Evolutionary conservation across 129 eudicot species (phyloP), one percentile per base, ranked within the genome.

Genomic region (Flaveria robusta): DNA sequence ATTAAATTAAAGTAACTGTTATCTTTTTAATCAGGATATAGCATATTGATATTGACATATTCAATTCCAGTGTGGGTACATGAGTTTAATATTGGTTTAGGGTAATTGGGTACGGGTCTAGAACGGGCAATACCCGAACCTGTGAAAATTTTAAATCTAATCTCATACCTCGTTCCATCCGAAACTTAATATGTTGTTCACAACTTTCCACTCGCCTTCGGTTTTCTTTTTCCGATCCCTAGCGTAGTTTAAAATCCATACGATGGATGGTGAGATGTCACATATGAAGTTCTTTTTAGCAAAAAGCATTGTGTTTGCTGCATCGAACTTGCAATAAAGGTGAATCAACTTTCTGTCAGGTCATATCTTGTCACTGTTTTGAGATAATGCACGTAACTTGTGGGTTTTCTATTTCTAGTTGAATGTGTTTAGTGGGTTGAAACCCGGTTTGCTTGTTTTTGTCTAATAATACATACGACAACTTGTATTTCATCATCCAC

Each of bases 371-470:
- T 79, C 79, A 79, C 79, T 72, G 47, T 72, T 65, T 64, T 52
- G 47, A 79, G 68, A 79, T 72, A 66, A 78, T 78, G 82, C 77
- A 79, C 39, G 39, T 34, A 34, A 34, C 60, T 51, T 50, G 43
- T 71, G 83, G 83, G 74, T 18, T 79, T 79, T 66, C 70, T 72
- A 72, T 79, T 72, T 72, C 68, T 52, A 79, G 83, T 79, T 79
- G 78, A 79, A 52, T 65, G 23, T 79, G 83, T 16, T 65, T 72
- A 72, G 74, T 52, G 79, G 51, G 8, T 58, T 58, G 70, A 20
- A 60, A 34, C 63, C 46, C 18, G 29, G 82, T 78, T 59, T 78
- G 22, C 41, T 65, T 66, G 64, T 62, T 79, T 70, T 62, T 71
- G 82, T 72, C 59, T 79, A 79, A 51, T 51, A 47, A 70, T 71